Evolutionary conservation across 345 rosid genomes (phyloP).

Genomic region (Aquilaria sinensis): DNA sequence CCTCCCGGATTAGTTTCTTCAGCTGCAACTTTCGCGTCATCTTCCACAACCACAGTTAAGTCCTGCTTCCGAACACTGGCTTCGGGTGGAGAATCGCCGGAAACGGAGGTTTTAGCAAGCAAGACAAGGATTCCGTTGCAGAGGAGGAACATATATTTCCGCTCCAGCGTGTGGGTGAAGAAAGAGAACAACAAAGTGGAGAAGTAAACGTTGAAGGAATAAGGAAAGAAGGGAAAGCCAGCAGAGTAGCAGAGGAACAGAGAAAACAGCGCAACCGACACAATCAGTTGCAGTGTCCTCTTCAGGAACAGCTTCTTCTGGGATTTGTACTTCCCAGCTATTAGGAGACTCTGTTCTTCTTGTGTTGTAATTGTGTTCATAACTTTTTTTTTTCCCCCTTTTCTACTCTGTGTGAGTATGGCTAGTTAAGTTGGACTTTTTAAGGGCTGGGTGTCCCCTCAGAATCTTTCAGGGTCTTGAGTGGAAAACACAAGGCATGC

Average conservation of each 20-base stretch:
- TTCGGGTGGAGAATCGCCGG: constrained; percentile 1
- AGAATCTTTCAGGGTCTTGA: neutral
- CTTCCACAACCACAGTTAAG: neutral
- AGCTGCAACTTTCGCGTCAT: too few relatives aligned
- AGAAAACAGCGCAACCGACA: constrained; percentile 24
- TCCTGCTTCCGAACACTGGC: neutral
- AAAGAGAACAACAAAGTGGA: constrained; percentile 30
- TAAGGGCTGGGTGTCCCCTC: neutral
- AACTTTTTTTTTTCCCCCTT: neutral
- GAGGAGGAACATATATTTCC: constrained; percentile 49
- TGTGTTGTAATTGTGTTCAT: constrained; percentile 2
- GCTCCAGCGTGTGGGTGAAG: constrained; percentile 30
- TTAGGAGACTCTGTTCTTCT: constrained; percentile 3
- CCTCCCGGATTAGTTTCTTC: neutral
- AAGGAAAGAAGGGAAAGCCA: constrained; percentile 23
- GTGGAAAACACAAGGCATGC: neutral
- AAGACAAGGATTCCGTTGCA: constrained; percentile 55
- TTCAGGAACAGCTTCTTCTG: constrained; percentile 9
- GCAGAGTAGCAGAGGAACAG: constrained; percentile 29
- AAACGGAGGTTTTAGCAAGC: constrained; percentile 26
- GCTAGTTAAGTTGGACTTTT: neutral
- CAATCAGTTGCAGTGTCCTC: constrained; percentile 17
- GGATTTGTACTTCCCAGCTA: neutral
- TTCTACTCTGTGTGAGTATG: neutral
- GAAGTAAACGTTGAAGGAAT: constrained; percentile 27